A percentile compares a stretch with the other conserved stretches of the same genome.
Conservation (phyloP, 495 filamentous ascomycete genomes). For the Penicillium pulvis region DNA sequence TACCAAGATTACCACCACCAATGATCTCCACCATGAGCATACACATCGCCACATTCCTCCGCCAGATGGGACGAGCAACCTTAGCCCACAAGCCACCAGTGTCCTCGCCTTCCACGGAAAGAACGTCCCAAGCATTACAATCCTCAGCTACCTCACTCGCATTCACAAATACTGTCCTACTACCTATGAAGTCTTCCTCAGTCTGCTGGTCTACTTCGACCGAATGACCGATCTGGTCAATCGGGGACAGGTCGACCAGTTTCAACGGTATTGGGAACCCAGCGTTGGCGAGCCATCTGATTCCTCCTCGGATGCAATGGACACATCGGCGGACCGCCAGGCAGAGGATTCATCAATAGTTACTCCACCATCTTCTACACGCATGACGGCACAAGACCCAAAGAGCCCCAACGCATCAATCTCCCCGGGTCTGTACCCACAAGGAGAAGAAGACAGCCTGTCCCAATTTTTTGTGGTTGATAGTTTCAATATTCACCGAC, state of each 20-base stretch:
- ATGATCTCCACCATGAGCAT: conserved; percentile 89
- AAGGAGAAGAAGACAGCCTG: conserved; percentile 59
- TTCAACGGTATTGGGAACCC: conserved; percentile 37
- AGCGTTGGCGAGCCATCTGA: conserved; percentile 16
- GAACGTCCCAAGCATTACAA: conserved; percentile 96
- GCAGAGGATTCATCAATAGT: conserved; percentile 34
- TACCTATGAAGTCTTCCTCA: conserved; percentile 97
- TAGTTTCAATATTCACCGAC: conserved; percentile 97
- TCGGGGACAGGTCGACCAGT: conserved; percentile 54
- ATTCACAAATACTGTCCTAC: conserved; percentile 99
- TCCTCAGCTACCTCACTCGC: conserved; percentile 90
- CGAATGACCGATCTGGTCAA: conserved; percentile 98
- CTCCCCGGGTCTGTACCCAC: conserved; percentile 38
- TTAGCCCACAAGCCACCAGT: conserved; percentile 80
- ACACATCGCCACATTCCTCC: conserved; percentile 70
- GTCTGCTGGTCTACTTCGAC: conserved; percentile 95
- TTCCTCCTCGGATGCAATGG: conserved; percentile 15
- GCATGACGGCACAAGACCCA: conserved; percentile 37
- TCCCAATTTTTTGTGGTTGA: conserved; percentile 95
- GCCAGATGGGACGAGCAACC: conserved; percentile 60
- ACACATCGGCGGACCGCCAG: conserved; percentile 16
- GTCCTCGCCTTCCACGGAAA: conserved; percentile 99
- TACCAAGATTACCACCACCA: conserved; percentile 97
- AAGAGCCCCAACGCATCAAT: conserved; percentile 34
- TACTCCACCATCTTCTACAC: conserved; percentile 37